Evolutionary conservation across 352 stramenopile genomes (phyloP), one percentile per base, ranked within the genome.

Genomic region (Bremia lactucae): DNA sequence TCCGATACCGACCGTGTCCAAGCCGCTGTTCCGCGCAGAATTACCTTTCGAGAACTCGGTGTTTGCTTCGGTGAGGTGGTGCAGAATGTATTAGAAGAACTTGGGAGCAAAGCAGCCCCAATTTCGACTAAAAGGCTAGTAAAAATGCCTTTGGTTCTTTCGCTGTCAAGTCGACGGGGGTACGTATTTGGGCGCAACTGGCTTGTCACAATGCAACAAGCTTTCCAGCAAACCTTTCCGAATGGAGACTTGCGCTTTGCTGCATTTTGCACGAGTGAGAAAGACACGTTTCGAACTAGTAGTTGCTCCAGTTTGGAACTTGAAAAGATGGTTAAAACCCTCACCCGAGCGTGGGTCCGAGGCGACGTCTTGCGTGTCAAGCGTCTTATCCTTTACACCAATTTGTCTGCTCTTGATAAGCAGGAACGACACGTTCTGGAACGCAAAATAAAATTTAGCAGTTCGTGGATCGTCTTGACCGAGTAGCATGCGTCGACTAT

Each of bases 51-150:
- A 20, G 65, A 73, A 16, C 53, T 77, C 14, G 62, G 65, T 10
- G 61, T 45, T 9, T 51, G 47, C n/a, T 77, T 77, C 31, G 59
- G 62, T 6, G 57, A 71, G 0, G 46, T 77, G 21, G 48, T 65
- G 2, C 59, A 54, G 14, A 36, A 35, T 11, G 39, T 77, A n/a
- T 47, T 77, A 6, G 36, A 48, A 3, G 24, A 47, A 15, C 24
- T 74, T 5, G 15, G 42, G 9, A 34, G 31, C 33, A 15, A 20
- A 4, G 38, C 34, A 35, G 31, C 35, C 9, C 10, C 37, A 18
- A 14, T 36, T 0, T 2, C 41, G 0, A 10, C 6, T 22, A 25
- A n/a, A 5, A 13, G 25, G 14, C 18, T 54, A 20, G 29, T 34
- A 6, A 44, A 21, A 19, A 39, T 15, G 34, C 24, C 43, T 2